phyloP scores from a whole-genome alignment of 2,329 filamentous ascomycete species.

The Calonectria crousiana region DNA sequence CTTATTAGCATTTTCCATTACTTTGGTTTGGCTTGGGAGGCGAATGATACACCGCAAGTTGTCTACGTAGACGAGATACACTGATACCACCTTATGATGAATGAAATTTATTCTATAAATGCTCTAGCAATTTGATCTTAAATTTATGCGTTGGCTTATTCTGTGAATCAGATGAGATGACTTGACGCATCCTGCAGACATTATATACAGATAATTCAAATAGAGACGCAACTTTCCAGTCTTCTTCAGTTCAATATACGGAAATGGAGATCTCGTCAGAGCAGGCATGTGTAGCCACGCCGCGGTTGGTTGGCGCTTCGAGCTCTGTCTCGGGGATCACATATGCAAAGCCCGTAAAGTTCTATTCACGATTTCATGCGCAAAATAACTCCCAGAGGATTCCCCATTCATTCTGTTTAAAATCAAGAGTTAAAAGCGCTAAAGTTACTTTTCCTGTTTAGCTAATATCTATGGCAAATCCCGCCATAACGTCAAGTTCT shows the following conservation, averaged over 20 bases:
- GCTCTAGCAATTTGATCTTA: neutral
- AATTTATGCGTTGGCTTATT: neutral
- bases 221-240: neutral
- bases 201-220: neutral
- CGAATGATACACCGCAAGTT: conserved; percentile 17
- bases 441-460: too few relatives aligned
- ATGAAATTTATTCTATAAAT: neutral
- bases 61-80: neutral
- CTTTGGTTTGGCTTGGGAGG: conserved; percentile 30
- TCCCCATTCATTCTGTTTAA: too few relatives aligned
- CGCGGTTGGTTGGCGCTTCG: neutral
- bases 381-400: too few relatives aligned
- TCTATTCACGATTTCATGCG: too few relatives aligned
- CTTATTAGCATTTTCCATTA: conserved; percentile 30
- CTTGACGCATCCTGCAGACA: too few relatives aligned
- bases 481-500: too few relatives aligned
- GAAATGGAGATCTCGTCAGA: neutral
- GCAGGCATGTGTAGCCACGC: neutral
- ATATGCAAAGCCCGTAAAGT: neutral
- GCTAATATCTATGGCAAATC: too few relatives aligned
- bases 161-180: neutral
- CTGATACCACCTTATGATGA: neutral
- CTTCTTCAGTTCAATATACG: neutral
- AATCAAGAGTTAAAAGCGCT: too few relatives aligned
- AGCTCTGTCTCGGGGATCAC: conserved; percentile 4